Evolutionary conservation across 805 yeast genomes (phyloP), one percentile per base, ranked within the genome.

Genomic region (Metschnikowia noctiluminum): DNA sequence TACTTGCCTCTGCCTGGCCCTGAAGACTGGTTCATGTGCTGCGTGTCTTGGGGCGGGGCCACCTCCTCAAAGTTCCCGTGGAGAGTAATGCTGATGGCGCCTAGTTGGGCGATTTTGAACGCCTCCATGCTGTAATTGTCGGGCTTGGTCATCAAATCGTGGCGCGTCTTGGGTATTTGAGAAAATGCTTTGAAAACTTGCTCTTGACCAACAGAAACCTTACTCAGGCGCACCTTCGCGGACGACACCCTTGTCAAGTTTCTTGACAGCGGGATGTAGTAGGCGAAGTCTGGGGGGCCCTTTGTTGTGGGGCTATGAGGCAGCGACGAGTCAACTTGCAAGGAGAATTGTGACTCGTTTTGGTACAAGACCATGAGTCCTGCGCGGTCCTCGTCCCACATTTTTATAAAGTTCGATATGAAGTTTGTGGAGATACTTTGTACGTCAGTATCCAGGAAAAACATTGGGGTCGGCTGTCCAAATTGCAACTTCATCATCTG

Each of bases 61-160:
- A 68, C 63, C 66, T 94, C 98, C 43, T 81, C 82, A 62, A 81
- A 92, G 49, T 80, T 84, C 5, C 99, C 99, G 69, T 94, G 99
- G 13, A 92, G 68, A 0, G 82, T 74, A 40, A 92, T 78, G 60
- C 87, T 74, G 59, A 94, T 81, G 6, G 96, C 97, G 44, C 83
- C 79, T 28, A 90, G 79, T 42, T 79, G 82, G 7, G 88, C 82
- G 48, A 75, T 79, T 27, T 90, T 78, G 73, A 85, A 82, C 1
- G 88, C 77, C 62, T 94, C 97, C 69, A 91, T 79, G 27, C 95
- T 79, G 59, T 83, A 91, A 38, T 77, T 67, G 9, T 77, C 73
- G 3, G 96, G 91, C 42, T 77, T 72, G 26, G 79, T 75, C 43
- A 77, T 65, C 35, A 92, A 69, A 46, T 78, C 79, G 65, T 94